Percentiles rank a stretch among this genome's conserved stretches.
Evolutionary conservation across 352 stramenopile genomes (phyloP).

Genomic region (Globisporangium splendens): DNA sequence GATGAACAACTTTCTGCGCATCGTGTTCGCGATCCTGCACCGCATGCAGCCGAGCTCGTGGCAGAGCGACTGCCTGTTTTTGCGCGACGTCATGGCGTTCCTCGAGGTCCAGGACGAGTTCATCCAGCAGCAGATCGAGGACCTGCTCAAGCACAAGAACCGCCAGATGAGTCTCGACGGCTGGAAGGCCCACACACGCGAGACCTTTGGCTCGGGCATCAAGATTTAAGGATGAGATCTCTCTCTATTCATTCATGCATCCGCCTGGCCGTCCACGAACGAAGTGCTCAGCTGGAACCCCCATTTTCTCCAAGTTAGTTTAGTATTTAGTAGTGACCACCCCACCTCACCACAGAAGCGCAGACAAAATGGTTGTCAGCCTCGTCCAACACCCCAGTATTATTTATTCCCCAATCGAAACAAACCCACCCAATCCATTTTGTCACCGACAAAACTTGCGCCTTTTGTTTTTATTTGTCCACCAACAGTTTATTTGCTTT

Average conservation of each 20-base stretch:
- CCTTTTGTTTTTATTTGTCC: too few species aligned
- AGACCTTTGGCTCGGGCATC: constrained; percentile 80
- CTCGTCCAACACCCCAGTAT: too few species aligned
- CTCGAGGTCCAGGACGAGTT: constrained; percentile 76
- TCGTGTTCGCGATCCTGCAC: constrained; percentile 79
- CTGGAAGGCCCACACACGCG: constrained; percentile 71
- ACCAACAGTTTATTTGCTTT: too few species aligned
- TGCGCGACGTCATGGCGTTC: constrained; percentile 79
- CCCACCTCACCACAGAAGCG: not conserved
- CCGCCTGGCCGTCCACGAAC: not conserved
- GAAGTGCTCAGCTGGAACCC: not conserved
- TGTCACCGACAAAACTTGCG: too few species aligned
- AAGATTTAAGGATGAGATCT: constrained; percentile 23
- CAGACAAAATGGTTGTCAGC: not conserved
- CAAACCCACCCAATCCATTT: too few species aligned
- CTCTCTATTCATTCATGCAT: not conserved
- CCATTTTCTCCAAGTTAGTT: not conserved
- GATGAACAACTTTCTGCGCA: constrained; percentile 82
- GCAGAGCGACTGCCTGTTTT: constrained; percentile 69
- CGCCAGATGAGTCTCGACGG: constrained; percentile 69
- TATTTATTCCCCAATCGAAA: too few species aligned
- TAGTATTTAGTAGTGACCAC: not conserved
- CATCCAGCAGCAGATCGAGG: constrained; percentile 63
- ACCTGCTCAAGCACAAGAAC: constrained; percentile 56
- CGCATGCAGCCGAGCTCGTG: constrained; percentile 65